Percentiles rank a stretch among this genome's conserved stretches.
Evolutionary conservation across 2,329 filamentous ascomycete genomes (phyloP).

Genomic region (Phialemoniopsis sp.): DNA sequence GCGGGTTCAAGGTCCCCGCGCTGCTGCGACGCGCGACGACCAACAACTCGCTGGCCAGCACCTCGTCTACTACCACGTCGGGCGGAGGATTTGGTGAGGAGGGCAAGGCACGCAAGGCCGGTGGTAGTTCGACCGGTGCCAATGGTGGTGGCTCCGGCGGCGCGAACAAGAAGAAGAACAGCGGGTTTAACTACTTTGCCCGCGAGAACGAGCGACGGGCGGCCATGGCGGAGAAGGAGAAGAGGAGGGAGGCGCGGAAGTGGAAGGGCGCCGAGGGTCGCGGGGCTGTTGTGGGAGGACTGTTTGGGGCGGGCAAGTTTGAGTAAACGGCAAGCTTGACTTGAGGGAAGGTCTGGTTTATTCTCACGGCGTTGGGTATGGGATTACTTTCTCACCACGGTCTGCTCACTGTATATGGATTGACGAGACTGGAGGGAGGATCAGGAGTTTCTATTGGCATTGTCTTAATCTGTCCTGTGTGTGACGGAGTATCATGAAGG

Average conservation of each 20-base stretch:
- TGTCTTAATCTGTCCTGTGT: no score
- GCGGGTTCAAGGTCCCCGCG: conserved; percentile 63
- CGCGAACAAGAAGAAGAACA: conserved; percentile 52
- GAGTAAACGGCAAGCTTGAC: conserved; percentile 31
- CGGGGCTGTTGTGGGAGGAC: conserved; percentile 50
- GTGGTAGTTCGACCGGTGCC: conserved; percentile 3
- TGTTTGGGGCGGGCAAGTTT: conserved; percentile 55
- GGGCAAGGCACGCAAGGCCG: conserved; percentile 11
- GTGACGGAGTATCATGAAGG: no score
- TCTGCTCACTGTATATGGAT: no score
- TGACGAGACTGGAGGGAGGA: no score
- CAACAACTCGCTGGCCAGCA: conserved; percentile 35
- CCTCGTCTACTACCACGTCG: conserved; percentile 19
- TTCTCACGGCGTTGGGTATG: no score
- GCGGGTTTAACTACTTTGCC: conserved; percentile 57
- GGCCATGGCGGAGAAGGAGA: conserved; percentile 51
- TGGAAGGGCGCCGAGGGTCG: conserved; percentile 53
- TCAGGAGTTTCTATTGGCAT: no score
- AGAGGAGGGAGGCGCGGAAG: conserved; percentile 54
- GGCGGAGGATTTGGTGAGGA: conserved; percentile 19
- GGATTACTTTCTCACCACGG: no score
- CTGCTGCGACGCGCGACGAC: conserved; percentile 72
- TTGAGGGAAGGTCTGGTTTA: no score
- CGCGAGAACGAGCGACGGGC: conserved; percentile 54
- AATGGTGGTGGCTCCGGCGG: conserved; percentile 32